Conservation (phyloP, 1,139 yeast genomes). For the Debaryomyces sp. region DNA sequence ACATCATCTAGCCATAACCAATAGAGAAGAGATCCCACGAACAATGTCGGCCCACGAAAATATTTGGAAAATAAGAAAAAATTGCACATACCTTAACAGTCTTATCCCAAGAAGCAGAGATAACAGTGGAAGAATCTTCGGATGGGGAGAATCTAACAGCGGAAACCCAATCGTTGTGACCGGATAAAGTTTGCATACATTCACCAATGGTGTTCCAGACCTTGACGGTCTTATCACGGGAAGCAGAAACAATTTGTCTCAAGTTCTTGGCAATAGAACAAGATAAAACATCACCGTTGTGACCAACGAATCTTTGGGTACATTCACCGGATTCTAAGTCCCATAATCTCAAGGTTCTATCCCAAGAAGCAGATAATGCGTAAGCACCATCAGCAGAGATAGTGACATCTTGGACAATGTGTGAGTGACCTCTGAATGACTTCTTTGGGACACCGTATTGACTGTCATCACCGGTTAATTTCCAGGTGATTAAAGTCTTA, state of each 20-base stretch:
- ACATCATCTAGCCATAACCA: constrained; percentile 55
- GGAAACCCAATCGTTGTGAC: constrained; percentile 99
- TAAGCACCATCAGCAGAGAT: constrained; percentile 98
- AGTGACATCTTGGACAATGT: constrained; percentile 97
- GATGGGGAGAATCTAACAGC: constrained; percentile 95
- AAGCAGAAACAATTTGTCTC: constrained; percentile 98
- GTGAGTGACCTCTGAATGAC: constrained; percentile 98
- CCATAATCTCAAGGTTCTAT: constrained; percentile 99
- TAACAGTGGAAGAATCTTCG: constrained; percentile 70
- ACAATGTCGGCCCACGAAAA: constrained; percentile 16
- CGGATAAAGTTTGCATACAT: constrained; percentile 91
- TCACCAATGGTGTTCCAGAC: constrained; percentile 99
- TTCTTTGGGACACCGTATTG: constrained; percentile 98
- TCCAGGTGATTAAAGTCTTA: constrained; percentile 98
- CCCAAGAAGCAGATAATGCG: constrained; percentile 99
- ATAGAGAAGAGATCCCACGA: constrained; percentile 5
- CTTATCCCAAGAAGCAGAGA: constrained; percentile 99
- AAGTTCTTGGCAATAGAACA: constrained; percentile 96
- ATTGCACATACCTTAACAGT: constrained; percentile 90
- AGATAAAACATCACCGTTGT: constrained; percentile 95
- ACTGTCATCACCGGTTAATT: constrained; percentile 92
- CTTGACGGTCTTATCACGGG: constrained; percentile 98
- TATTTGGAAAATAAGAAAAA: constrained; percentile 8
- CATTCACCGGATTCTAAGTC: constrained; percentile 94
- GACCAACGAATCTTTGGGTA: constrained; percentile 96